Base-by-base conservation (phyloP, 495 filamentous ascomycete genomes). In the Podospora tetraspora region DNA sequence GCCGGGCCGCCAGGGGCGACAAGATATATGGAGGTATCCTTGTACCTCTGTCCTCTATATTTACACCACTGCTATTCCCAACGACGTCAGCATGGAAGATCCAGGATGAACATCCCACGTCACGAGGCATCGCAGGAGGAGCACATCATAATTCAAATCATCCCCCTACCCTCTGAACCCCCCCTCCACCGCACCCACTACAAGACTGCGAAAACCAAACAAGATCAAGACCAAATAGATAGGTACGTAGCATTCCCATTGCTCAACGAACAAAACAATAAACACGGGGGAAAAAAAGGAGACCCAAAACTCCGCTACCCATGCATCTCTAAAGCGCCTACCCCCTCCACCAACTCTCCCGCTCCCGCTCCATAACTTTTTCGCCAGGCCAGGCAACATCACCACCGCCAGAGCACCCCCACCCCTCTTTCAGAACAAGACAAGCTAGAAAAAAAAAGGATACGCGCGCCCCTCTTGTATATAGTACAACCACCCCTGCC, bases 391-490 rank as follows among this genome's bases (percentile, higher is more conserved):
- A 57, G 59, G 19, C 32, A 24, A n/a, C 57, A 62, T 16, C 64
- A 25, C 29, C 62, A 27, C 34, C 10, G 12, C 32, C 32, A 34
- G 12, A 12, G 11, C 32, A 13, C 29, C 29, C 27, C 27, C 25
- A 3, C 29, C 29, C 29, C 29, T 30, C 29, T 30, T 30, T 10
- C 29, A 30, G 29, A 30, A 30, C 29, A 30, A 30, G 1, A 30
- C 29, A 10, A 30, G 8, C 0, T 1, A 30, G 6, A 10, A 12
- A 56, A 27, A 21, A 56, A 34, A 63, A 58, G 63, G n/a, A 57
- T 23, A 69, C 23, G 11, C 32, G 32, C 43, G 13, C 43, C 19
- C 5, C 43, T 13, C 37, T 24, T 67, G 68, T 69, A 66, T 70
- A 69, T 61, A 2, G 27, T 69, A 66, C 57, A 66, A 25, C 64